Evolutionary conservation across 352 stramenopile species (phyloP), one percentile per base, ranked within the genome.

Genomic region (Phytophthora foliorum): DNA sequence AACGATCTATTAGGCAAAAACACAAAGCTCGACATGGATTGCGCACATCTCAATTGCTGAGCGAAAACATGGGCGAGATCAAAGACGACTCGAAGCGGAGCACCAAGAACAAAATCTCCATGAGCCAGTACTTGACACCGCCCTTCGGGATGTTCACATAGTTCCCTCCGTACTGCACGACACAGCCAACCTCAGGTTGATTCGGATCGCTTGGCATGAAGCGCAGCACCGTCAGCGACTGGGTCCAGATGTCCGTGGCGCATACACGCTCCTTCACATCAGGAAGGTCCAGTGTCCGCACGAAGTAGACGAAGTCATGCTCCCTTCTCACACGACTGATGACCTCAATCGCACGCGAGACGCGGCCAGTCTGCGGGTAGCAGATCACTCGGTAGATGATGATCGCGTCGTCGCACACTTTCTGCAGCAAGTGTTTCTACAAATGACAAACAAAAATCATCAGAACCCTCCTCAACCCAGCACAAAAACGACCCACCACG

Each of bases 61-160:
- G 62, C 31, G 75, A 72, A 60, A 86, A 84, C 55, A 82, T 77
- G 38, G 79, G 79, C 48, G 64, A 71, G 58, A 87, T 81, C 45
- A 87, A 70, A 11, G 71, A 63, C 39, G 71, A 81, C 61, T 87
- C 79, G 66, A 82, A 87, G 31, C 79, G 79, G n/a, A 87, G 71
- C 49, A 83, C 76, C 29, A 87, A 53, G 63, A 85, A 87, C 27
- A 85, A 52, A 53, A 83, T 69, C 51, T 87, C 79, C 79, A 87
- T 87, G 68, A 87, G 74, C 79, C 79, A 87, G 57, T 87, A 81
- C 55, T 74, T 72, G 38, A 81, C 68, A 41, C 74, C 74, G 10
- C 67, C 68, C 21, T 64, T 72, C 19, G 76, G 71, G 39, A 84
- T 74, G 27, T 82, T 83, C 2, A 65, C 53, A 51, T 83, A 85